Evolutionary conservation across 192 early-diverging fungal genomes (phyloP), one percentile per base, ranked within the genome.

Genomic region (Funneliformis mosseae): DNA sequence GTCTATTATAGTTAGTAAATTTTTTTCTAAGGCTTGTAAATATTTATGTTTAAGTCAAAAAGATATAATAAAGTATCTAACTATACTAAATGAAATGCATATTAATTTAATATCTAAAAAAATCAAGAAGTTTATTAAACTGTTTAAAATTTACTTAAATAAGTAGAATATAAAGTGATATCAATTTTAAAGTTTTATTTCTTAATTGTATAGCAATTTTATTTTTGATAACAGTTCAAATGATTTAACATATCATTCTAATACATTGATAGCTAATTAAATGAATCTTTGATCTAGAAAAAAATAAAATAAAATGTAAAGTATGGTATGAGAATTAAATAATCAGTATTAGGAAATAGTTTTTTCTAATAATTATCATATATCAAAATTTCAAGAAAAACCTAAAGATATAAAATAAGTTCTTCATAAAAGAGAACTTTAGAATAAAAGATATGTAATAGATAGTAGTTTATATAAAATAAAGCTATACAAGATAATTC

Each of bases 271-370:
- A n/a, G n/a, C n/a, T 5, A 73, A 81, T 39, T 80, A 55, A 3
- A 48, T 41, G 1, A 75, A 64, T 39, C 79, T 84, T n/a, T n/a
- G n/a, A n/a, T n/a, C n/a, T n/a, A n/a, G n/a, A n/a, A 76, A 84
- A 75, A 80, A 80, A 23, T 60, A 80, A 64, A 59, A 59, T 5
- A 4, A 63, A 14, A 74, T 74, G 71, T n/a, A 55, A 62, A 41
- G 61, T 41, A 80, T 50, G 10, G 71, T 59, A n/a, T 72, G 14
- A 48, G 59, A 48, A 50, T 71, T 25, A 21, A 67, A 67, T 67
- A 67, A 67, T 5, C 8, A 11, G 5, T 27, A 8, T 48, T 41
- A 74, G 48, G 8, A 0, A 28, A 21, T 74, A 23, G 33, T 48
- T 33, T 71, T 39, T 71, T 33, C 39, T 5, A 5, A 7, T 18